A percentile compares a stretch with the other conserved stretches of the same genome.
Evolutionary conservation across 768 basidiomycete genomes (phyloP).

Genomic region (Russula foetens): DNA sequence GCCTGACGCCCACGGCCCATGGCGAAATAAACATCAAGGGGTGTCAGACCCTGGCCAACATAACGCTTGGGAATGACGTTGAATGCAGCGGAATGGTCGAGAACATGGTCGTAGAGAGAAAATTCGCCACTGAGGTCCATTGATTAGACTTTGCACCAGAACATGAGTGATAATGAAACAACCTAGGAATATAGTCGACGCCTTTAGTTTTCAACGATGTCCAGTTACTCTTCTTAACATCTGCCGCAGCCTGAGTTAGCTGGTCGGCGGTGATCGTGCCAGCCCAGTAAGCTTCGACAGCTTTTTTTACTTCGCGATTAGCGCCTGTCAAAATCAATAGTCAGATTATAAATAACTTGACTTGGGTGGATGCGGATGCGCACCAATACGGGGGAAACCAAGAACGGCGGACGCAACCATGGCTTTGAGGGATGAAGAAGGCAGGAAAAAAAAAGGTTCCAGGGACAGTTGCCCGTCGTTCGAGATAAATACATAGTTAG

Average conservation of each 20-base stretch:
- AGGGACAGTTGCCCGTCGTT: background rate
- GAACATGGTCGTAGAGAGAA: constrained; percentile 96
- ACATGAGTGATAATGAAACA: constrained; percentile 22
- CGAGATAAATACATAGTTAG: constrained; percentile 9
- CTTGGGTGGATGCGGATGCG: constrained; percentile 16
- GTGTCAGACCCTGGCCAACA: constrained; percentile 72
- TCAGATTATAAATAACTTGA: background rate
- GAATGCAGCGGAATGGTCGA: constrained; percentile 94
- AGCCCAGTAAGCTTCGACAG: constrained; percentile 97
- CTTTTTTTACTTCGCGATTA: constrained; percentile 95
- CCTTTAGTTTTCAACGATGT: constrained; percentile 72
- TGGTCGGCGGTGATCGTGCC: constrained; percentile 84
- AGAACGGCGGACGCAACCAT: constrained; percentile 84
- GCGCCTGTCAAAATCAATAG: constrained; percentile 45
- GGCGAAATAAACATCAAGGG: constrained; percentile 95
- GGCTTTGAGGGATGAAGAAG: constrained; percentile 22
- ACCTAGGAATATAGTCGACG: constrained; percentile 92
- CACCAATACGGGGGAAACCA: constrained; percentile 90
- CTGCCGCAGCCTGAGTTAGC: constrained; percentile 79
- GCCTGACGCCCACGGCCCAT: constrained; percentile 98
- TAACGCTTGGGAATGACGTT: constrained; percentile 97
- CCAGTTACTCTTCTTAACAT: constrained; percentile 87
- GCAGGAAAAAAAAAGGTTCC: constrained; percentile 18
- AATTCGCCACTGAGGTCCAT: constrained; percentile 76
- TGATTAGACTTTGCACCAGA: constrained; percentile 16